Base-by-base conservation (phyloP, 257 asterid genomes). In the Fraxinus americana region DNA sequence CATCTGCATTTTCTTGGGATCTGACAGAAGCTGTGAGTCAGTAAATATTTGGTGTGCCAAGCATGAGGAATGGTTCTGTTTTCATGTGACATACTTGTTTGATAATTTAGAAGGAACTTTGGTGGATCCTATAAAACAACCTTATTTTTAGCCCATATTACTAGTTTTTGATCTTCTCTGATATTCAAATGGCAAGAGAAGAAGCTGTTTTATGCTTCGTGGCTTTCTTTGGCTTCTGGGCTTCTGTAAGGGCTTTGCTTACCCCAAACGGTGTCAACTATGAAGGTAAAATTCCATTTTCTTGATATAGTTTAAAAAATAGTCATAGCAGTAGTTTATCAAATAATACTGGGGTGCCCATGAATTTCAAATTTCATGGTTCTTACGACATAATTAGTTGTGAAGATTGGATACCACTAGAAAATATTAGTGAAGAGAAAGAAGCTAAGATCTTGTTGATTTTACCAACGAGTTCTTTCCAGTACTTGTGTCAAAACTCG, bases 201-300 rank as follows among this genome's bases (percentile, higher is more conserved):
- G 80, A 67, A 75, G 72, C 63, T 74, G 75, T 84, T 74, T 68
- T 88, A 25, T 79, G 57, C 80, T 77, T 27, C 76, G 39, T 90
- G 79, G 81, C 71, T 32, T 74, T 93, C 1, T 78, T 84, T 75
- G 57, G 87, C 82, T 87, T 83, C 82, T 87, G 84, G 84, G 77
- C 86, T 82, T 90, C 29, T 76, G 81, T 89, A 66, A 75, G 66
- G 75, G 87, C 94, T 84, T 23, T 88, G 88, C 97, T 95, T 67
- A 85, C 99, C 52, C 92, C 96, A 70, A 87, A 89, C 84, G 99
- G 99, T 71, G 88, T 95, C 87, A 95, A 95, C 87, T 90, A 67
- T 71, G 99, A 95, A 95, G 99, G 99, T 93, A 57, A 78, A 36
- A 48, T 38, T 43, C 2, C 63, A 19, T 54, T 54, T 66, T 27